Evolutionary conservation across 176 grass and related monocot species (phyloP).

Genomic region (Oryza officinalis): DNA sequence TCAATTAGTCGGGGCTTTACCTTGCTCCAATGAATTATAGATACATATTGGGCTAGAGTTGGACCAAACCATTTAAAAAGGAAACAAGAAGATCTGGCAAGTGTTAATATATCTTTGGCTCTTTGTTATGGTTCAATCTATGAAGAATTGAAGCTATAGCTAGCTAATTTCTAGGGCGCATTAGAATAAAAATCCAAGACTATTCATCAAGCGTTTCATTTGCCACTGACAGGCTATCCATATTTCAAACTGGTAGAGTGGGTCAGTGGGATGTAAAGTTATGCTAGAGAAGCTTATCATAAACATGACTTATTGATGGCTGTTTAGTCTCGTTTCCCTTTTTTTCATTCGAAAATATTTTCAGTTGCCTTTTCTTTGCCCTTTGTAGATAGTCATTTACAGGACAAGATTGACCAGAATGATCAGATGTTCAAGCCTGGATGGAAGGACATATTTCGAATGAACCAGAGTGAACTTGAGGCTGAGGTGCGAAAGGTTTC

Average conservation of each 20-base stretch:
- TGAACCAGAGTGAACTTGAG: constrained; percentile 99
- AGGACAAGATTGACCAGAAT: constrained; percentile 77
- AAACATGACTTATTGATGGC: not conserved
- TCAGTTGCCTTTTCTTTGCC: constrained; percentile 23
- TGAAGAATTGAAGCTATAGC: not conserved
- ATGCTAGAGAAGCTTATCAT: constrained; percentile 13
- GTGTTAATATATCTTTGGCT: constrained; percentile 15
- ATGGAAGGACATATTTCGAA: constrained; percentile 99
- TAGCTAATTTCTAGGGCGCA: not conserved
- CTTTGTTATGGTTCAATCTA: constrained; percentile 10
- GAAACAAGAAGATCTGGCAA: constrained; percentile 9
- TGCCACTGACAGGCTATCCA: not conserved
- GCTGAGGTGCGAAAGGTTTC: constrained; percentile 97
- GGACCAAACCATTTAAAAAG: not conserved
- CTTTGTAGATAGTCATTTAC: constrained; percentile 49
- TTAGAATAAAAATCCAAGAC: not conserved
- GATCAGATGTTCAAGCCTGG: constrained; percentile 99
- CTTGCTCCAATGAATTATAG: not conserved
- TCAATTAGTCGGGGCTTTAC: constrained; percentile 7
- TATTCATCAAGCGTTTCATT: not conserved
- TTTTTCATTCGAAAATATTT: not conserved
- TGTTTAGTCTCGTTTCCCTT: constrained; percentile 28
- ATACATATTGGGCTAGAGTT: constrained; percentile 6
- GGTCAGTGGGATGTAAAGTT: not conserved
- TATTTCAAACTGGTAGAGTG: not conserved